Evolutionary conservation across 2,329 filamentous ascomycete genomes (phyloP), one percentile per base, ranked within the genome.

Genomic region (Blastomyces percursus): DNA sequence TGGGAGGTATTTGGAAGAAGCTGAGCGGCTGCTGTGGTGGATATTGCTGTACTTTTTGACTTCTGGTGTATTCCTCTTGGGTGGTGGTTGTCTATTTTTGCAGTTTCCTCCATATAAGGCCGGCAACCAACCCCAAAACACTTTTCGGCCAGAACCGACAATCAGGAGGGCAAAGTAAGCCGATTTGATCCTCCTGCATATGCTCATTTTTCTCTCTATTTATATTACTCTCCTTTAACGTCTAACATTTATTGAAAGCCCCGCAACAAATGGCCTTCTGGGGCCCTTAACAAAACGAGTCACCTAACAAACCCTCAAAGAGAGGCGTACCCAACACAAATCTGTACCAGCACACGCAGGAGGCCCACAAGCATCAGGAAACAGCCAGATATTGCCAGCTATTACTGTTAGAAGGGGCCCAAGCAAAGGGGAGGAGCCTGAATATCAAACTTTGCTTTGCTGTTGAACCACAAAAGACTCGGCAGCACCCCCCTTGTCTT

Each of bases 11-110:
- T 24, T 35, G 59, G 44, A 24, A 24, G 46, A 27, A 52, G 19
- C 7, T 60, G 46, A 35, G 38, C 48, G 50, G 59, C 50, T 61
- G 38, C 51, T 61, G 35, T 32, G 51, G 60, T 54, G 60, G 60
- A 61, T 44, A 56, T 35, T 51, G 51, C 51, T 61, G 60, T 61
- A 61, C 60, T 61, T 56, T 61, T 61, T 38, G 60, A 30, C 51
- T 59, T 59, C 16, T 24, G 50, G 38, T 61, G 60, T 61, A 61
- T 61, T 55, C 27, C 50, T 61, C 51, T 40, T 61, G 52, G 52
- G 35, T 55, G 52, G 35, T 55, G 8, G 21, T 50, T 11, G 9
- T 27, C 40, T 58, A 46, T 58, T 42, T 42, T 59, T 59, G 42
- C 42, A 32, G n/a, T 21, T 48, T 35, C 44, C 57, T 27, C 42